Percentiles rank a stretch among this genome's conserved stretches.
Evolutionary conservation across 1,284 basidiomycete species (phyloP).

Genomic region (Laetiporus sulphureus): DNA sequence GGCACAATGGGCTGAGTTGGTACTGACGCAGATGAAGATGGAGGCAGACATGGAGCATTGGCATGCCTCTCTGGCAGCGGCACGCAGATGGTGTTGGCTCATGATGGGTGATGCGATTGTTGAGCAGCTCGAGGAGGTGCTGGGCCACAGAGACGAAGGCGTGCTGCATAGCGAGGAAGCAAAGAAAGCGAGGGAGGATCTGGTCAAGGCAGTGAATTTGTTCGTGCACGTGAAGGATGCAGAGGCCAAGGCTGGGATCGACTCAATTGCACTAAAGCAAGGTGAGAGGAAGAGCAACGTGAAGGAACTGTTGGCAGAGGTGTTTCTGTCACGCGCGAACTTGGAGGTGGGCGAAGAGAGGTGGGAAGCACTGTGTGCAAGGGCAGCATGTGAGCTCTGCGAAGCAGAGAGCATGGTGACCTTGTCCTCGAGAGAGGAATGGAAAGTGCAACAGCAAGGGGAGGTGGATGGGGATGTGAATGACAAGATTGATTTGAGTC

Average conservation of each 20-base stretch:
- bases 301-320: conserved; percentile 37
- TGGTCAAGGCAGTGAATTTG: conserved; percentile 33
- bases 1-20: conserved; percentile 53
- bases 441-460: too few relatives aligned
- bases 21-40: conserved; percentile 57
- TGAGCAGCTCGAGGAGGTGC: conserved; percentile 42
- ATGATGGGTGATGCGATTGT: conserved; percentile 43
- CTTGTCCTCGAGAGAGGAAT: too few relatives aligned
- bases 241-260: too few relatives aligned
- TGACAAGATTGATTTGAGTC: too few relatives aligned
- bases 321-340: conserved; percentile 50
- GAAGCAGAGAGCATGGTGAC: too few relatives aligned
- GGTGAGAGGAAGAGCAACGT: conserved; percentile 12
- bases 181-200: conserved; percentile 41
- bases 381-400: too few relatives aligned
- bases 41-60: conserved; percentile 43
- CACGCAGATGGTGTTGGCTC: conserved; percentile 49
- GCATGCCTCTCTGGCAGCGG: conserved; percentile 37
- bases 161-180: conserved; percentile 40
- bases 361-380: conserved; percentile 46
- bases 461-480: too few relatives aligned
- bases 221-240: conserved; percentile 43
- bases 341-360: conserved; percentile 40
- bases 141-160: conserved; percentile 35
- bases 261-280: too few relatives aligned